phyloP scores from a whole-genome alignment of 2,329 filamentous ascomycete genomes.

The Pyricularia grisea region DNA sequence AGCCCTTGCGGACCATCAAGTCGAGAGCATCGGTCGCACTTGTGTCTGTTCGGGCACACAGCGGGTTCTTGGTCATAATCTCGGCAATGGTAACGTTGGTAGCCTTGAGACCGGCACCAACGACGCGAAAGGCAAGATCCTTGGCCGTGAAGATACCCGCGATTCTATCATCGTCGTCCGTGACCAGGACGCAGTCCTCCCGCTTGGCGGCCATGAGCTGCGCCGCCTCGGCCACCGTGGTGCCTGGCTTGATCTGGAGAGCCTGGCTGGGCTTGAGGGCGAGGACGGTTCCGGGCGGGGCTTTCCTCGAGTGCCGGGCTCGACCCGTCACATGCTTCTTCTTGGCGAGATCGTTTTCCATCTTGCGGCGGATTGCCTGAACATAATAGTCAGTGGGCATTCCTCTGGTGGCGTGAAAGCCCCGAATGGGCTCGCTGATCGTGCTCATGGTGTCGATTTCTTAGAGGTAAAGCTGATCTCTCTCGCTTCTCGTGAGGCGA shows the following conservation, averaged over 20 bases:
- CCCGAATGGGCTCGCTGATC: neutral
- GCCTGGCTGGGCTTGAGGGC: slow-evolving; percentile 92
- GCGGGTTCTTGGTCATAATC: slow-evolving; percentile 99
- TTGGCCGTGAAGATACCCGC: slow-evolving; percentile 98
- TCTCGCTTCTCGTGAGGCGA: neutral
- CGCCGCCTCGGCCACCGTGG: slow-evolving; percentile 89
- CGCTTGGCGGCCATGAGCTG: slow-evolving; percentile 98
- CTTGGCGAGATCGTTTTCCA: slow-evolving; percentile 96
- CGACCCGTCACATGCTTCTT: slow-evolving; percentile 78
- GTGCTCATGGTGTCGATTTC: neutral
- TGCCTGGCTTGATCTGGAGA: slow-evolving; percentile 92
- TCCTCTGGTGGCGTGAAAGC: neutral
- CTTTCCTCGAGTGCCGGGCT: slow-evolving; percentile 80
- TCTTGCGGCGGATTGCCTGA: slow-evolving; percentile 91
- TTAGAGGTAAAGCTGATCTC: neutral
- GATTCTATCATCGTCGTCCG: slow-evolving; percentile 95
- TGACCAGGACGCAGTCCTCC: slow-evolving; percentile 95
- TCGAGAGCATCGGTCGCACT: slow-evolving; percentile 96
- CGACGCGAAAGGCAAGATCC: slow-evolving; percentile 93
- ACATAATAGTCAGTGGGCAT: slow-evolving; percentile 22
- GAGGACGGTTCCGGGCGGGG: slow-evolving; percentile 90
- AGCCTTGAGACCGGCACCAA: slow-evolving; percentile 82
- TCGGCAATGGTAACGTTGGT: slow-evolving; percentile 87
- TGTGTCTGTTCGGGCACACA: slow-evolving; percentile 94
- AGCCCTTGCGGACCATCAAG: slow-evolving; percentile 96